phyloP scores from a whole-genome alignment of 2,329 filamentous ascomycete species.

The Aspergillus piperis region DNA sequence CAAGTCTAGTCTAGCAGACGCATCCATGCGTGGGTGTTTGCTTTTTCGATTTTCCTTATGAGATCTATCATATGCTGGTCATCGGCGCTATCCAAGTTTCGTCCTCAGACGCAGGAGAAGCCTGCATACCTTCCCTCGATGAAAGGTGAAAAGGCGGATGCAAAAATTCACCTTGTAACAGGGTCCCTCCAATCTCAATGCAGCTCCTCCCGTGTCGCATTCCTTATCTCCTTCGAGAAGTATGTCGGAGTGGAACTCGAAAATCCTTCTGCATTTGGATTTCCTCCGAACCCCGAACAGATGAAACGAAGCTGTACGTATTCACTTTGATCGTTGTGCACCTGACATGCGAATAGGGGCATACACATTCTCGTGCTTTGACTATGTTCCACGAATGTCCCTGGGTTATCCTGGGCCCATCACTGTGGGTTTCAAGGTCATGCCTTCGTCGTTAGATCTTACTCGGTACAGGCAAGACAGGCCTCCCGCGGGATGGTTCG shows the following conservation, averaged over 20 bases:
- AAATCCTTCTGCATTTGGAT: background rate
- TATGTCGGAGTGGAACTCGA: background rate
- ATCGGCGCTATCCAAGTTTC: background rate
- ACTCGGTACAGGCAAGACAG: background rate
- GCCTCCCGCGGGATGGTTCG: background rate
- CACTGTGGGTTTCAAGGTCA: background rate
- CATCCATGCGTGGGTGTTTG: background rate
- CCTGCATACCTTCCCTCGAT: background rate
- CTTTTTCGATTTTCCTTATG: background rate
- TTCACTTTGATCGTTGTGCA: background rate
- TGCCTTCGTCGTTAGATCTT: background rate
- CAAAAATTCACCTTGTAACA: background rate
- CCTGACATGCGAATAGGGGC: background rate
- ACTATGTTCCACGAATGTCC: background rate
- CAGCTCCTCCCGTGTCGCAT: background rate
- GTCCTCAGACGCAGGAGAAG: background rate
- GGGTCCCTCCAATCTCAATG: background rate
- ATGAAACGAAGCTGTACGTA: background rate
- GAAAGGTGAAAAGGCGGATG: background rate
- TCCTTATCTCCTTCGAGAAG: background rate
- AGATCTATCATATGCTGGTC: background rate
- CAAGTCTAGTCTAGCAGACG: background rate
- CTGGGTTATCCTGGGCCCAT: background rate
- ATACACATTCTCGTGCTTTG: background rate
- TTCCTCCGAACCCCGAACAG: background rate